Percentiles rank a stretch among this genome's conserved stretches.
These are phyloP conservation scores for Leishmania lainsoni DNA, from an alignment of 208 protist genomes.

Conservation along the genomic window DNA sequence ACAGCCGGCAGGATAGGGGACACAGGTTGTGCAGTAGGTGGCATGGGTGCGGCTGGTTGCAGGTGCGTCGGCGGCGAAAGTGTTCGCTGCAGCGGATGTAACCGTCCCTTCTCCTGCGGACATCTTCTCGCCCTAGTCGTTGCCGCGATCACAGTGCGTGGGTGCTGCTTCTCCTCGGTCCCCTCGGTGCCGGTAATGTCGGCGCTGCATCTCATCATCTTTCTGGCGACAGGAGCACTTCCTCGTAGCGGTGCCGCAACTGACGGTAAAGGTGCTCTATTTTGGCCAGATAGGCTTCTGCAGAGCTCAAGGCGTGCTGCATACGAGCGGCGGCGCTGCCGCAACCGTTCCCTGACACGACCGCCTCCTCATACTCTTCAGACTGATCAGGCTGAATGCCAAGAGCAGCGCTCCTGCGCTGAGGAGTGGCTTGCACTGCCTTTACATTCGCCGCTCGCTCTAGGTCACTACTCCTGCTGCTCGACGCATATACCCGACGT, in stretches of 20 bases:
- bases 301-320: constrained; percentile 23
- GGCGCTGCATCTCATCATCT: not conserved
- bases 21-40: not conserved
- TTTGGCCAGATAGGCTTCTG: constrained; percentile 39
- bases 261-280: constrained; percentile 66
- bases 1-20: not conserved
- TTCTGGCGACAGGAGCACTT: constrained; percentile 23
- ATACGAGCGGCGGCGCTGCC: not conserved
- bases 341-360: not conserved
- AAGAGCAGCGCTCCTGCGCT: not conserved
- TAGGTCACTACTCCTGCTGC: not conserved
- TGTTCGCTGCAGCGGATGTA: not conserved
- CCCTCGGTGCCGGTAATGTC: not conserved
- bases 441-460: not conserved
- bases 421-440: not conserved
- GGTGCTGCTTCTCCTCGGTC: not conserved
- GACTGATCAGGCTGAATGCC: not conserved
- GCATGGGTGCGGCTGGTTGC: constrained; percentile 1
- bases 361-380: not conserved
- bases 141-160: not conserved
- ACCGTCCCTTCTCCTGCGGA: not conserved
- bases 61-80: not conserved
- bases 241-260: constrained; percentile 53
- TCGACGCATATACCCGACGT: constrained; percentile 7
- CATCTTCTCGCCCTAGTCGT: not conserved